Evolutionary conservation across 2,329 filamentous ascomycete species (phyloP).

Genomic region (Colletotrichum tropicicola): DNA sequence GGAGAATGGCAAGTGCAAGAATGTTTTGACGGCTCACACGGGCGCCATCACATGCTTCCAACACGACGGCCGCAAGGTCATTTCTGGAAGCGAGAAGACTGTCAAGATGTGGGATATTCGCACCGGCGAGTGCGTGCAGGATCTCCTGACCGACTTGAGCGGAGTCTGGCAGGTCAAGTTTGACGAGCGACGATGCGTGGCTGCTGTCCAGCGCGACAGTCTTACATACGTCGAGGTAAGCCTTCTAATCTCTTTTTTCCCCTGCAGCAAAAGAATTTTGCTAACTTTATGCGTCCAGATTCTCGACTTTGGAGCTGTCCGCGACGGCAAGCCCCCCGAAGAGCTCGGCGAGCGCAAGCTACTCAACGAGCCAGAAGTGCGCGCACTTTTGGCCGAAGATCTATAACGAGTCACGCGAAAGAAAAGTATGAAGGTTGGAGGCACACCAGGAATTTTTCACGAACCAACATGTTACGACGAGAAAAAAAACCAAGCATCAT

Average conservation of each 20-base stretch:
- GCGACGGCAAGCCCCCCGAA: slow-evolving; percentile 82
- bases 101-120: slow-evolving; percentile 99
- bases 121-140: slow-evolving; percentile 90
- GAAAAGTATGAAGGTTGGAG: neutral
- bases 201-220: slow-evolving; percentile 91
- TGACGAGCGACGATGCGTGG: slow-evolving; percentile 93
- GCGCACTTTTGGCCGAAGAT: slow-evolving; percentile 58
- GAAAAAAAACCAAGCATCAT: slow-evolving; percentile 22
- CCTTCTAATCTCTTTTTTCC: slow-evolving; percentile 26
- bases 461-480: slow-evolving; percentile 19
- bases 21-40: slow-evolving; percentile 90
- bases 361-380: slow-evolving; percentile 66
- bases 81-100: slow-evolving; percentile 93
- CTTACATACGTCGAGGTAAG: slow-evolving; percentile 95
- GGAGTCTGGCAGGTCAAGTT: slow-evolving; percentile 99
- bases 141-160: slow-evolving; percentile 90
- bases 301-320: slow-evolving; percentile 93
- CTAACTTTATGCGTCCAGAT: slow-evolving; percentile 65
- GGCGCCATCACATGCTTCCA: slow-evolving; percentile 99
- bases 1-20: slow-evolving; percentile 89
- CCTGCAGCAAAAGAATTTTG: neutral
- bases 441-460: slow-evolving; percentile 20
- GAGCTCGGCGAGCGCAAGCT: slow-evolving; percentile 82
- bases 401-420: slow-evolving; percentile 10
- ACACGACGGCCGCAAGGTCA: slow-evolving; percentile 95